Conservation (phyloP, 2,329 filamentous ascomycete species). For the Ascochyta viciae-villosae region DNA sequence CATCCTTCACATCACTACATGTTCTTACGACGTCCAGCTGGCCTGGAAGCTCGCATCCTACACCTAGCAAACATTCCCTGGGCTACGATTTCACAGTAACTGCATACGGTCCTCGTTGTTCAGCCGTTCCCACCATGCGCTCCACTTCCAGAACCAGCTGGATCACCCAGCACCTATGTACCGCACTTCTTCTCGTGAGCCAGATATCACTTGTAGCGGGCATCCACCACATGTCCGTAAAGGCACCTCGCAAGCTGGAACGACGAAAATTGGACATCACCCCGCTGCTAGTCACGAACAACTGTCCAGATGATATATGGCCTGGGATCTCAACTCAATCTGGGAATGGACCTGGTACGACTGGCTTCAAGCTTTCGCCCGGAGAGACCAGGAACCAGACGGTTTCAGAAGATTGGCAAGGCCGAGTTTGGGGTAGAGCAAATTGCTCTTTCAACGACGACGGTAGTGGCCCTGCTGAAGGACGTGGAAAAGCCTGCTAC, state of each 20-base stretch:
- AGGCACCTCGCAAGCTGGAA: conserved; percentile 37
- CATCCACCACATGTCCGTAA: conserved; percentile 43
- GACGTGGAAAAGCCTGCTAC: conserved; percentile 65
- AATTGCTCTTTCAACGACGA: conserved; percentile 79
- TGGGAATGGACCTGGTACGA: conserved; percentile 70
- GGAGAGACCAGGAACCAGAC: conserved; percentile 67
- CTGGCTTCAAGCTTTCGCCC: conserved; percentile 71
- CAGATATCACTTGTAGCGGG: conserved; percentile 32
- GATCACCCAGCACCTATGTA: conserved; percentile 30
- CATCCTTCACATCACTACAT: conserved; percentile 16
- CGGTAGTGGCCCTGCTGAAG: conserved; percentile 61
- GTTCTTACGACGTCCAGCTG: conserved; percentile 24
- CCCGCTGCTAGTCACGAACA: conserved; percentile 74
- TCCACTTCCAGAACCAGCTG: conserved; percentile 13
- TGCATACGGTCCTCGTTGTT: conserved; percentile 15
- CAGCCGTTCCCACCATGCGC: conserved; percentile 29
- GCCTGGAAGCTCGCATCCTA: conserved; percentile 20
- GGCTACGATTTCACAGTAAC: conserved; percentile 12
- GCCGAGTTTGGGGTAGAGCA: conserved; percentile 81
- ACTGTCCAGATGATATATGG: conserved; percentile 75
- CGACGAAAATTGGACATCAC: conserved; percentile 45
- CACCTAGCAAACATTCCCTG: conserved; percentile 22
- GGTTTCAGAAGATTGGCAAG: conserved; percentile 78
- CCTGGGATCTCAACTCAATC: conserved; percentile 77
- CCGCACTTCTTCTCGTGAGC: conserved; percentile 31